phyloP scores from a whole-genome alignment of 345 rosid genomes.

The Eucalyptus tenuipes region DNA sequence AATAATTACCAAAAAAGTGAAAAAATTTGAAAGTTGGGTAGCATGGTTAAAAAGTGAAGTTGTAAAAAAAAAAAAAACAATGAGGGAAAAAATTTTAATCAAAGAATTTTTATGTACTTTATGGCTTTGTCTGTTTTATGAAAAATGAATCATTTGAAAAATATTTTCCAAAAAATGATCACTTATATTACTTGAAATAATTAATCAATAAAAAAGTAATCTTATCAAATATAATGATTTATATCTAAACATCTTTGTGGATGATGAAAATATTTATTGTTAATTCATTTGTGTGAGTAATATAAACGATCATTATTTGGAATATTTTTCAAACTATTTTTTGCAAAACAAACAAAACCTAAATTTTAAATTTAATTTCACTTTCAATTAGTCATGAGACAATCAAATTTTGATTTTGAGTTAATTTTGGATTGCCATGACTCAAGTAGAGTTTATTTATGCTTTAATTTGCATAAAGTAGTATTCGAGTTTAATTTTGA shows the following conservation, averaged over 20 bases:
- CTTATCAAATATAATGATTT: too few relatives aligned
- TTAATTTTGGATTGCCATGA: background rate
- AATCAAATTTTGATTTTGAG: background rate
- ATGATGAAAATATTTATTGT: too few relatives aligned
- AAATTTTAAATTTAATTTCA: background rate
- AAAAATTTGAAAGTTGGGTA: background rate
- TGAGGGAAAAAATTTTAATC: background rate
- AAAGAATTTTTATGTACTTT: too few relatives aligned
- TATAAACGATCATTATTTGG: fast-evolving
- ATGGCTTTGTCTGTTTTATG: background rate
- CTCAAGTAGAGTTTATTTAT: background rate
- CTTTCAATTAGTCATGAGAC: background rate
- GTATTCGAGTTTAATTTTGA: background rate
- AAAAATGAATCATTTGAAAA: too few relatives aligned
- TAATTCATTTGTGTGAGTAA: background rate
- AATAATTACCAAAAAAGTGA: too few relatives aligned
- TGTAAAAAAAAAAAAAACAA: too few relatives aligned
- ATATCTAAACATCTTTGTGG: background rate
- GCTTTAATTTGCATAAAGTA: background rate
- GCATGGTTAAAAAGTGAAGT: background rate
- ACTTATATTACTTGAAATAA: too few relatives aligned
- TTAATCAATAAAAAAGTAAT: too few relatives aligned
- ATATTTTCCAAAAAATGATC: too few relatives aligned
- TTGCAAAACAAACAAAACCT: background rate
- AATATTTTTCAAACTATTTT: background rate